phyloP scores from a whole-genome alignment of 106 monocot genomes.

The Vanilla planifolia region DNA sequence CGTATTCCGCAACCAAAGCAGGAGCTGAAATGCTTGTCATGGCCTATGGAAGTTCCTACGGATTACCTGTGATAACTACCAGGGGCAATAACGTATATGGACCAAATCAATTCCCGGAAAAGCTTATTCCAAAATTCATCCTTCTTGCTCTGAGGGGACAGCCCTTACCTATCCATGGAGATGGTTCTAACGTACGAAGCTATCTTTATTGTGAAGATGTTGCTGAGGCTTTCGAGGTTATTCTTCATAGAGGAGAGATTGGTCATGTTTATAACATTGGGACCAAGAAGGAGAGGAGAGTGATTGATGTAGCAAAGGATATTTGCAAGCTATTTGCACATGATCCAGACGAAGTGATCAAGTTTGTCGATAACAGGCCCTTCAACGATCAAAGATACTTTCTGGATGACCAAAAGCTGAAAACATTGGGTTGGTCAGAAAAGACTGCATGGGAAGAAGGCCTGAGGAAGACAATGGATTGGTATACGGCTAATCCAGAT shows the following conservation, averaged over 20 bases:
- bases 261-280: constrained; percentile 35
- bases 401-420: constrained; percentile 30
- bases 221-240: constrained; percentile 33
- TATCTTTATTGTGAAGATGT: constrained; percentile 33
- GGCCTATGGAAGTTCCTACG: constrained; percentile 34
- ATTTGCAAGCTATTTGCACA: constrained; percentile 30
- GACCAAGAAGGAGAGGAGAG: constrained; percentile 29
- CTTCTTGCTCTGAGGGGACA: constrained; percentile 26
- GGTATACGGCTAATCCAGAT: constrained; percentile 25
- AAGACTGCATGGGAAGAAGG: constrained; percentile 25
- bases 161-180: constrained; percentile 27
- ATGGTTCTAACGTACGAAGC: constrained; percentile 31
- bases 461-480: constrained; percentile 22
- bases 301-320: constrained; percentile 32
- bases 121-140: constrained; percentile 32
- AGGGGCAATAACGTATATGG: constrained; percentile 32
- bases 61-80: constrained; percentile 26
- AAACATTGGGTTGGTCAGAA: constrained; percentile 29
- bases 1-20: constrained; percentile 32
- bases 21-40: constrained; percentile 38
- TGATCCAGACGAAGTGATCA: constrained; percentile 9
- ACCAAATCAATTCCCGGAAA: constrained; percentile 31
- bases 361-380: constrained; percentile 28
- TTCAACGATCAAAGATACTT: constrained; percentile 35
- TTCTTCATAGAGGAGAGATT: constrained; percentile 32